These are phyloP conservation scores for Barnettozyma salicaria DNA, from an alignment of 805 yeast genomes.

Conservation along the genomic window DNA sequence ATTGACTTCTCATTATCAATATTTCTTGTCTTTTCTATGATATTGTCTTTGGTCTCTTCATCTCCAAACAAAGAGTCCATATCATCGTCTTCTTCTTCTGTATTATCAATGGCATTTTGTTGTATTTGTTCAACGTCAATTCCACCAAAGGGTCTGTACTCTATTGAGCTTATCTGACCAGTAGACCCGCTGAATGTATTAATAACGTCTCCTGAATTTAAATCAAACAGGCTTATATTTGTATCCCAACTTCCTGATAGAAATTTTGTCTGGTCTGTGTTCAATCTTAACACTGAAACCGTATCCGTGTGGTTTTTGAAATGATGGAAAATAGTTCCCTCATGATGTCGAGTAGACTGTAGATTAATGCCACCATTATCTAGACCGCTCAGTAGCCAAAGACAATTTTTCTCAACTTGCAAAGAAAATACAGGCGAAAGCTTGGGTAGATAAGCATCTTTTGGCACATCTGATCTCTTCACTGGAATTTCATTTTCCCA, in stretches of 20 bases:
- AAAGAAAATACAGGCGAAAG: conserved; percentile 83
- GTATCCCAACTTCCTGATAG: conserved; percentile 92
- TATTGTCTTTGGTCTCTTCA: conserved; percentile 28
- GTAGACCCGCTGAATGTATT: conserved; percentile 49
- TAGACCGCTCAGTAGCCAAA: conserved; percentile 82
- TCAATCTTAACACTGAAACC: conserved; percentile 65
- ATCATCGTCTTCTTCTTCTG: conserved; percentile 35
- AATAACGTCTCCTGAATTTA: conserved; percentile 57
- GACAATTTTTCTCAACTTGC: conserved; percentile 75
- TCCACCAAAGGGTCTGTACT: conserved; percentile 53
- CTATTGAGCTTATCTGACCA: conserved; percentile 76
- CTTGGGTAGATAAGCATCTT: conserved; percentile 43
- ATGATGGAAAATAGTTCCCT: conserved; percentile 76
- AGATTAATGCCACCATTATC: conserved; percentile 80
- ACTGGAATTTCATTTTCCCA: conserved; percentile 97
- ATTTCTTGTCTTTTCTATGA: not conserved
- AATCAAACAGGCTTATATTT: conserved; percentile 75
- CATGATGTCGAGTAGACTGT: conserved; percentile 76
- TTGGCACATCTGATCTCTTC: conserved; percentile 33
- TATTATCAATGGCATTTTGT: conserved; percentile 4
- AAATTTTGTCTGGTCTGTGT: conserved; percentile 53
- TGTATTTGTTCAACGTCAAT: conserved; percentile 18
- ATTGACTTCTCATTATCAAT: conserved; percentile 9
- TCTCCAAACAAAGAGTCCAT: conserved; percentile 56
- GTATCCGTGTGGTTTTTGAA: conserved; percentile 67